Conservation (phyloP, 1,284 basidiomycete genomes). For the Trichosporon coremiiforme region DNA sequence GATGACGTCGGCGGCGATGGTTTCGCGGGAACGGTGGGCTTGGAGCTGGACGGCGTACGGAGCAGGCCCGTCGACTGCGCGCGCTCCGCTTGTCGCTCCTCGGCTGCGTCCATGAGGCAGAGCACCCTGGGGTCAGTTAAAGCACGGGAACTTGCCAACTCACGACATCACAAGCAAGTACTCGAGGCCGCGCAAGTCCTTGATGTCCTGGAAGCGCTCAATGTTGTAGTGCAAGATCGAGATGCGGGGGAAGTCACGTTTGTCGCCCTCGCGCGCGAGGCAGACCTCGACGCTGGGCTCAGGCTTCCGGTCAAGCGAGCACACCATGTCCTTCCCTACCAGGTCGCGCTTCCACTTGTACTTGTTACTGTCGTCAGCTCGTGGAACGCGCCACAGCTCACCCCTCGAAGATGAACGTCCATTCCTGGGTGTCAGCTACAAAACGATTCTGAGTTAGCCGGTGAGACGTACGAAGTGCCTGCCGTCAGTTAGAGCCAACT, state of each 20-base stretch:
- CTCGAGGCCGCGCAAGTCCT: conserved; percentile 52
- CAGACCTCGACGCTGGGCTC: conserved; percentile 55
- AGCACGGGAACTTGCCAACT: background rate
- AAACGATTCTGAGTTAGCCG: background rate
- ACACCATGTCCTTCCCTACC: conserved; percentile 50
- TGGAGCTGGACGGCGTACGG: background rate
- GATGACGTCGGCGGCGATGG: background rate
- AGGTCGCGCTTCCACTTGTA: conserved; percentile 50
- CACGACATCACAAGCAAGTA: conserved; percentile 47
- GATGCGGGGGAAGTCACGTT: conserved; percentile 46
- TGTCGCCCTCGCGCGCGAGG: conserved; percentile 46
- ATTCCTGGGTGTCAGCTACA: conserved; percentile 36
- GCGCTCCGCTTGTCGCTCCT: conserved; percentile 28
- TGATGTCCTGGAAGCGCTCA: conserved; percentile 53
- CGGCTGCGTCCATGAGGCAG: conserved; percentile 41
- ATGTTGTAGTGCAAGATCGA: conserved; percentile 55
- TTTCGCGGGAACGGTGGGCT: background rate
- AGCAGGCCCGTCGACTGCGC: conserved; percentile 4
- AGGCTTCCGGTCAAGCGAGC: conserved; percentile 51
- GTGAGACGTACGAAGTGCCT: conserved; percentile 2
- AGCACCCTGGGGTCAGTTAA: conserved; percentile 10
- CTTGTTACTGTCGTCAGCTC: conserved; percentile 41
- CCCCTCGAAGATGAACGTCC: conserved; percentile 54
- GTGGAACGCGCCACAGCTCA: conserved; percentile 28
- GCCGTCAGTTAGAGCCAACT: background rate